Percentiles rank a stretch among this genome's conserved stretches.
phyloP scores from a whole-genome alignment of 1,139 yeast genomes.

The Yamadazyma dendronema region DNA sequence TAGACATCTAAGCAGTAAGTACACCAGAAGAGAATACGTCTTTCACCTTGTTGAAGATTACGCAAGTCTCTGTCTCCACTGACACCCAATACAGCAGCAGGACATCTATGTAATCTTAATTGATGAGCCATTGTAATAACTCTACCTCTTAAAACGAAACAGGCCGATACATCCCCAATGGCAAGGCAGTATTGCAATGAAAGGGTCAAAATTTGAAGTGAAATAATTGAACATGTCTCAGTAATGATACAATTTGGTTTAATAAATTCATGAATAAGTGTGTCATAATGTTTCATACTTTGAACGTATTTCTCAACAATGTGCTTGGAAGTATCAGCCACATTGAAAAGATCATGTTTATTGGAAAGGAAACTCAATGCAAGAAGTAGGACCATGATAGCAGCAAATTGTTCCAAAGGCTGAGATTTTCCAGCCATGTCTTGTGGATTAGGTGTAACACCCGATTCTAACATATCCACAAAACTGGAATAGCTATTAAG shows the following conservation, averaged over 20 bases:
- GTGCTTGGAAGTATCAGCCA: constrained; percentile 13
- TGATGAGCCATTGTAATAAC: constrained; percentile 85
- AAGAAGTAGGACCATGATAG: constrained; percentile 54
- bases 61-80: constrained; percentile 48
- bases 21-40: constrained; percentile 84
- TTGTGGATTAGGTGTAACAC: not conserved
- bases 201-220: constrained; percentile 67
- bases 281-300: constrained; percentile 40
- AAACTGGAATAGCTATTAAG: constrained; percentile 55
- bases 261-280: constrained; percentile 51
- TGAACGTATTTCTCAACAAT: constrained; percentile 21
- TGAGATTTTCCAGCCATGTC: not conserved
- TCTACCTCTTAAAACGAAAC: constrained; percentile 74
- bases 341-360: constrained; percentile 24
- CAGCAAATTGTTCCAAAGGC: constrained; percentile 53
- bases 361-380: constrained; percentile 54
- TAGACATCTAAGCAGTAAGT: constrained; percentile 76
- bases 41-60: constrained; percentile 69
- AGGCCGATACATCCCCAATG: constrained; percentile 69
- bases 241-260: constrained; percentile 53
- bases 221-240: constrained; percentile 59
- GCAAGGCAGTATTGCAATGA: constrained; percentile 72
- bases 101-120: constrained; percentile 80
- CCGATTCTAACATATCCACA: constrained; percentile 36
- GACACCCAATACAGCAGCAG: constrained; percentile 68